These are phyloP conservation scores for Epichloe bromicola DNA, from an alignment of 2,329 filamentous ascomycete species.

Conservation along the genomic window DNA sequence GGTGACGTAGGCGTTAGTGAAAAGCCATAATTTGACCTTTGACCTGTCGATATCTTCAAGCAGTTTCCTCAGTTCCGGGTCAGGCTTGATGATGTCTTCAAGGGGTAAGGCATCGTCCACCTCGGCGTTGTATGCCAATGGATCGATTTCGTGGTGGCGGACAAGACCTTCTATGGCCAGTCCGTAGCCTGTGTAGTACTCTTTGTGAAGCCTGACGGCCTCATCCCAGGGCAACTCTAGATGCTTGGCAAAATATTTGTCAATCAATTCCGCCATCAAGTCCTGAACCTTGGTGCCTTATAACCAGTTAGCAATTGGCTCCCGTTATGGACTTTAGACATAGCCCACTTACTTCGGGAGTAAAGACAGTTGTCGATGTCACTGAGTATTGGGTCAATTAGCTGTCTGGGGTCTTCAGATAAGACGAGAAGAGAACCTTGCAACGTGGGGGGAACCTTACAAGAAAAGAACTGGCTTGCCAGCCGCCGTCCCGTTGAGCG, in stretches of 20 bases:
- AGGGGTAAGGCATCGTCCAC: conserved; percentile 92
- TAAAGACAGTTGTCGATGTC: conserved; percentile 99
- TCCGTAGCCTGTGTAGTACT: conserved; percentile 93
- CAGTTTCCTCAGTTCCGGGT: conserved; percentile 59
- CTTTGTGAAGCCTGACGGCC: conserved; percentile 71
- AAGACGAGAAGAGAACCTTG: too few species aligned
- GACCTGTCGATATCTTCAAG: conserved; percentile 70
- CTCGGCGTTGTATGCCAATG: conserved; percentile 84
- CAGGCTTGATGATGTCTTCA: conserved; percentile 69
- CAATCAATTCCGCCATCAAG: conserved; percentile 76
- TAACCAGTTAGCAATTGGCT: conserved; percentile 1
- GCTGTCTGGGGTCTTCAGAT: background rate
- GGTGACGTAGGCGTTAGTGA: conserved; percentile 91
- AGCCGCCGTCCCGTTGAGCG: conserved; percentile 20
- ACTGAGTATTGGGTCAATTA: conserved; percentile 35
- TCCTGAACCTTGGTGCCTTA: conserved; percentile 69
- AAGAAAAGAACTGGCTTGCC: conserved; percentile 31
- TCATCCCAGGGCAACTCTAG: conserved; percentile 63
- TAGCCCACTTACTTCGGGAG: conserved; percentile 53
- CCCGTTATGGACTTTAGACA: background rate
- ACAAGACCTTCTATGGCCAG: conserved; percentile 94
- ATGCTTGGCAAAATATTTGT: conserved; percentile 50
- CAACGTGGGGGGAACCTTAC: conserved; percentile 12
- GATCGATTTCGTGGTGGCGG: conserved; percentile 87
- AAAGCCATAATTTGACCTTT: conserved; percentile 83